Base-by-base conservation (phyloP, 768 basidiomycete species). In the Termitomyces heimii region DNA sequence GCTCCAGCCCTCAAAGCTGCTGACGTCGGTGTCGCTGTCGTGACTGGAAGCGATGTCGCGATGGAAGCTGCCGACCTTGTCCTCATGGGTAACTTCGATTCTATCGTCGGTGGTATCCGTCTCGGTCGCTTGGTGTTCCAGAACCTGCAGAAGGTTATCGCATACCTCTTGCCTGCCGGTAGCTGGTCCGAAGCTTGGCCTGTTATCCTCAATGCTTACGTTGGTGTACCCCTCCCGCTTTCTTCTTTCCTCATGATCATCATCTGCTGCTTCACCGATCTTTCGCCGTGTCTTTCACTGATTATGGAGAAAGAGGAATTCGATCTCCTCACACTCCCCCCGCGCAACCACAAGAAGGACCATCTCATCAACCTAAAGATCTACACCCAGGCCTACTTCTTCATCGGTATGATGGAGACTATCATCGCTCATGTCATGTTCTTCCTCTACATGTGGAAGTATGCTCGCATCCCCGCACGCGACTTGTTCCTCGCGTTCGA, bases 101-200 rank as follows among this genome's bases (percentile, higher is more conserved):
- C 82, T 13, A 85, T 86, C 61, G 77, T 77, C 4, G 74, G 78
- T 53, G 84, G 81, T 1, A 81, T 85, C 56, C 75, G 82, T 62
- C 78, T 82, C 66, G 84, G 84, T 48, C 79, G 83, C 43, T 68
- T 81, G 40, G 78, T 82, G 0, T 84, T 84, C 57, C 81, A 83
- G 62, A 85, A 85, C 61, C 63, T 85, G 54, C 76, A 80, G 75
- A 77, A 82, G 73, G 68, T 78, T 46, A 75, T 75, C 18, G 62
- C 77, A 29, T 75, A 77, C 55, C 64, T 79, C 9, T 73, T 78
- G 68, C 78, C 78, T 10, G 76, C 79, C n/a, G 80, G 81, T 35
- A 78, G 78, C 24, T 86, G 83, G 70, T 79, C 81, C 20, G 82
- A 86, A 60, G 77, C 83, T 56, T 77, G 82, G 72, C 73, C 72